Base-by-base conservation (phyloP, 1,284 basidiomycete genomes). In the Thelephora terrestris region DNA sequence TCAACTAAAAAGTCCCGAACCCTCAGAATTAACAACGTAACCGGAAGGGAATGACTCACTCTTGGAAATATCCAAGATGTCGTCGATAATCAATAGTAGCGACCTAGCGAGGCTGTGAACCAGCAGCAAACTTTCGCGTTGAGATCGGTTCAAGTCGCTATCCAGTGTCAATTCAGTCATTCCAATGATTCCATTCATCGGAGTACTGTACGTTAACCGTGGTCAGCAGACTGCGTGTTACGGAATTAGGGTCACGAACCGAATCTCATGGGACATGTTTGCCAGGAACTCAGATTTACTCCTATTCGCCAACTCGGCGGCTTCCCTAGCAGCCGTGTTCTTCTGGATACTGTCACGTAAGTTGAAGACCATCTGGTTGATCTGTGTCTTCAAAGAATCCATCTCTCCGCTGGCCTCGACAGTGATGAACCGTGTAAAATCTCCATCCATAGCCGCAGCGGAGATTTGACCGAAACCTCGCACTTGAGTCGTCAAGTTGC, bases 281-380 rank as follows among this genome's bases (percentile, higher is more conserved):
- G 93, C 92, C 71, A 96, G 76, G 72, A 99, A 99, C 70, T 99
- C 95, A 43, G 89, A 93, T 76, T 99, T 99, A 68, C 81, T 87
- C 64, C 91, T 78, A 67, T 99, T 99, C 23, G 91, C 91, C 62
- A 96, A 67, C 71, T 99, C 96, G 48, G 96, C 96, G 0, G 95
- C 93, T 65, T 98, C 95, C 65, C 95, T 81, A 6, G 96, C 96
- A 29, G 91, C 91, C 2, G 94, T 99, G 64, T 99, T 99, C 81
- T 95, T 97, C 76, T 99, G 96, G 53, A 99, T 96, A 57, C 82
- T 85, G 65, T 99, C 95, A 46, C 96, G 79, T 64, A 99, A 78
- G 64, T 95, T 95, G 73, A 93, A 97, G 52, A 99, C 92, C 95
- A 98, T 98, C 67, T 96, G 91, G 63, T 96, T 95, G 73, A 96